These are phyloP conservation scores for Penicillium vulpinum DNA, from an alignment of 2,329 filamentous ascomycete species.

Conservation along the genomic window DNA sequence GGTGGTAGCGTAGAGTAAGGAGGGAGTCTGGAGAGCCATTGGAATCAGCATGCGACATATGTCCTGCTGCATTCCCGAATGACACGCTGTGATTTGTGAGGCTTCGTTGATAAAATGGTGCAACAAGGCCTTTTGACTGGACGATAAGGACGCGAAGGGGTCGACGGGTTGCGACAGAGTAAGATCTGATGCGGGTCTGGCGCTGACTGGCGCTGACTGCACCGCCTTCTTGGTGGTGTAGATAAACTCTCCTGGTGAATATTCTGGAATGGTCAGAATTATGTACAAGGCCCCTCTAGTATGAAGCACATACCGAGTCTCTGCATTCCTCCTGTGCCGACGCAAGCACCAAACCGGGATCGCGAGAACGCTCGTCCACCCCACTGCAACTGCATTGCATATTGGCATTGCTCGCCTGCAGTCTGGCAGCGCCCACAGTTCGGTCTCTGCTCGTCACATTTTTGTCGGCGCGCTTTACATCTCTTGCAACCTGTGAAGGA, in stretches of 20 bases:
- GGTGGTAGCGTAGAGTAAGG: slow-evolving; percentile 45
- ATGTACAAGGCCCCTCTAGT: neutral
- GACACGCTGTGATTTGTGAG: slow-evolving; percentile 44
- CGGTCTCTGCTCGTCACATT: slow-evolving; percentile 48
- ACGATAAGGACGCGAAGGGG: slow-evolving; percentile 39
- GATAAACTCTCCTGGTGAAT: slow-evolving; percentile 43
- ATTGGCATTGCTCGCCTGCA: slow-evolving; percentile 41
- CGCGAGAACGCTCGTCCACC: slow-evolving; percentile 45
- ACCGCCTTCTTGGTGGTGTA: slow-evolving; percentile 35
- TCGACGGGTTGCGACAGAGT: slow-evolving; percentile 34
- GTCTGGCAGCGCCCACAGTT: slow-evolving; percentile 42
- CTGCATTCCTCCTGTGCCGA: slow-evolving; percentile 38
- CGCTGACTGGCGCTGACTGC: slow-evolving; percentile 15
- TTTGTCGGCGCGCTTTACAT: slow-evolving; percentile 47
- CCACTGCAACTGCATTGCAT: slow-evolving; percentile 46
- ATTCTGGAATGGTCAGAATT: slow-evolving; percentile 26
- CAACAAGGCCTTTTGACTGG: slow-evolving; percentile 39
- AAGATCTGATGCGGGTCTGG: slow-evolving; percentile 18
- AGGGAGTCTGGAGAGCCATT: slow-evolving; percentile 46
- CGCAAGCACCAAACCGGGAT: slow-evolving; percentile 40
- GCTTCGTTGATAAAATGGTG: slow-evolving; percentile 46
- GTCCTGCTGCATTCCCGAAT: slow-evolving; percentile 43
- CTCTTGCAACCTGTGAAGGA: slow-evolving; percentile 47
- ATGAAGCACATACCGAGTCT: slow-evolving; percentile 31
- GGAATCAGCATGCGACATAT: slow-evolving; percentile 47